Conservation (phyloP, 2,329 filamentous ascomycete species). For the Claviceps maximensis region DNA sequence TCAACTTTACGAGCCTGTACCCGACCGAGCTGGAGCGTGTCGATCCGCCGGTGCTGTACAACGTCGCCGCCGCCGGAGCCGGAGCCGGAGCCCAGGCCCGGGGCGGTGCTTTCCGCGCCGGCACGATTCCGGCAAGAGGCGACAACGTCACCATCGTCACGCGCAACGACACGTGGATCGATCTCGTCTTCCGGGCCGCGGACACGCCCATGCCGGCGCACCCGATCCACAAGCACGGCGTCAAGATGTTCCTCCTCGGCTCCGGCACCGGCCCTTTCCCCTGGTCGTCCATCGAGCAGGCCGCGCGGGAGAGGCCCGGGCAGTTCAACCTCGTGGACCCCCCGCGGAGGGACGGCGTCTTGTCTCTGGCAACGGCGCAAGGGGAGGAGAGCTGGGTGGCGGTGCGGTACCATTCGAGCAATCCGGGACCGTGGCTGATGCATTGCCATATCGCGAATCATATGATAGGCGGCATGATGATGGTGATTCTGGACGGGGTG, state of each 20-base stretch:
- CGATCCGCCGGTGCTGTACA: constrained; percentile 34
- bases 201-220: constrained; percentile 33
- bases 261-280: constrained; percentile 34
- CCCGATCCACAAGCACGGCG: constrained; percentile 51
- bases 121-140: no score
- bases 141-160: constrained; percentile 37
- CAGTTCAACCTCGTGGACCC: constrained; percentile 45
- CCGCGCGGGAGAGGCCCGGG: constrained; percentile 29
- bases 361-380: constrained; percentile 11
- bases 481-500: constrained; percentile 36
- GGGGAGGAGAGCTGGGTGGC: constrained; percentile 28
- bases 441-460: constrained; percentile 45
- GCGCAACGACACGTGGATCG: constrained; percentile 36
- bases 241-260: constrained; percentile 45
- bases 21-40: constrained; percentile 16
- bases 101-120: no score
- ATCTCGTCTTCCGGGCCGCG: constrained; percentile 35
- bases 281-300: constrained; percentile 40
- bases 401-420: constrained; percentile 37
- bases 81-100: constrained; percentile 4
- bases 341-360: constrained; percentile 33
- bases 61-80: no score
- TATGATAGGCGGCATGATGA: constrained; percentile 39
- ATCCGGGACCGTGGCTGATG: constrained; percentile 40
- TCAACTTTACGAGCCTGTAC: constrained; percentile 33